Base-by-base conservation (phyloP, 1,139 yeast genomes). In the Kluyveromyces marxianus region DNA sequence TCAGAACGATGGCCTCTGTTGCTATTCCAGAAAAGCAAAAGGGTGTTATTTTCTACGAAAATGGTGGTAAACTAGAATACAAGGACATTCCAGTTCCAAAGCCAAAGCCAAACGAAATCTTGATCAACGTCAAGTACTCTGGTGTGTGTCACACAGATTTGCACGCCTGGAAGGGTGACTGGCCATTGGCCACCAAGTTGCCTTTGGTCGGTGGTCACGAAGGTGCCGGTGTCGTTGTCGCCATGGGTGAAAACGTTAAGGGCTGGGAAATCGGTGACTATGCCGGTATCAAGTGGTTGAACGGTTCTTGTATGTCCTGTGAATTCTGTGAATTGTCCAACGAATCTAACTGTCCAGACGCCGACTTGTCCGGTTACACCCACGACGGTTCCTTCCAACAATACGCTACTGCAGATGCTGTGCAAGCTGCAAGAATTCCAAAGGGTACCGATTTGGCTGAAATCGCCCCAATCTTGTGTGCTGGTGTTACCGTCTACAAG, bases 141-240 rank as follows among this genome's bases (percentile, higher is more conserved):
- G 84, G 84, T 60, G 83, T 79, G 41, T 79, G 84, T 65, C 85
- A 78, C 68, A 78, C 83, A 39, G 85, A 79, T 59, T 71, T 81
- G 63, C 86, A 80, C 66, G 84, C 83, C 53, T 79, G 83, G 83
- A 75, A 79, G 63, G 85, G 84, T 54, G 87, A 81, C 66, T 81
- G 84, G 84, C 83, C 84, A 48, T 65, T 79, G 57, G 70, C 69
- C 46, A 75, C 81, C 54, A 81, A 81, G 66, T 71, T 78, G 53
- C 88, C 88, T 25, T 69, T 81, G 55, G 86, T 82, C 45, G 89
- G 88, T 53, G 90, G 90, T 58, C 90, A 83, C 71, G 90, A 83
- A 67, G 89, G 89, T 68, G 87, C 88, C 35, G 90, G 90, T 65
- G 76, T 76, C 31, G 89, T 83, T 53, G 88, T 81, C 47, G 87